These are phyloP conservation scores for Xerophyta viscosa DNA, from an alignment of 106 monocot species.

Conservation along the genomic window DNA sequence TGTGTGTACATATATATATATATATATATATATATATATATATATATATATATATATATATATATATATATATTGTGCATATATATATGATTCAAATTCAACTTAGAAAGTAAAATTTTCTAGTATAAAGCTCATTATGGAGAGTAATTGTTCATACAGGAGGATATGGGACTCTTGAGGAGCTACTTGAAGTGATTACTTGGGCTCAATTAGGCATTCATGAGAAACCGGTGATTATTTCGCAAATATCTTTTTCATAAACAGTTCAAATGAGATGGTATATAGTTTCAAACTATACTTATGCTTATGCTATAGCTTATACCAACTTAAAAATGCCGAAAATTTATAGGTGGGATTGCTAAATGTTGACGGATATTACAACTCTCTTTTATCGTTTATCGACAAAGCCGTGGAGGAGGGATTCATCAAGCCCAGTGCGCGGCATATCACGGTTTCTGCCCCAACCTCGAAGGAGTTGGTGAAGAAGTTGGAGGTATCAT, in stretches of 20 bases:
- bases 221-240: slow-evolving; percentile 40
- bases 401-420: slow-evolving; percentile 50
- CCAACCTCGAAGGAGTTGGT: slow-evolving; percentile 35
- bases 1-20: too few species aligned
- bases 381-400: slow-evolving; percentile 37
- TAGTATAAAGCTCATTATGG: too few species aligned
- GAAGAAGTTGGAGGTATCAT: slow-evolving; percentile 36
- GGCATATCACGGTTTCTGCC: slow-evolving; percentile 41
- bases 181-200: slow-evolving; percentile 32
- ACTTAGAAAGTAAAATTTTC: too few species aligned
- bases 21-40: too few species aligned
- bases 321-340: too few species aligned
- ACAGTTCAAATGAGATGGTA: too few species aligned
- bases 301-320: too few species aligned
- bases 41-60: too few species aligned
- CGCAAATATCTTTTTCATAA: too few species aligned
- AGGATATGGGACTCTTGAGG: slow-evolving; percentile 39
- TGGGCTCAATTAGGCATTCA: slow-evolving; percentile 42
- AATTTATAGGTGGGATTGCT: slow-evolving; percentile 31
- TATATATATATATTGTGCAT: too few species aligned
- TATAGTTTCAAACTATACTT: too few species aligned
- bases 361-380: slow-evolving; percentile 50
- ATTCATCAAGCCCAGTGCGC: slow-evolving; percentile 37
- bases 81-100: too few species aligned
- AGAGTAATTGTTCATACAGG: slow-evolving; percentile 14